A percentile compares a stretch with the other conserved stretches of the same genome.
Conservation (phyloP, 495 filamentous ascomycete species). For the Penicillium cosmopolitanum region DNA sequence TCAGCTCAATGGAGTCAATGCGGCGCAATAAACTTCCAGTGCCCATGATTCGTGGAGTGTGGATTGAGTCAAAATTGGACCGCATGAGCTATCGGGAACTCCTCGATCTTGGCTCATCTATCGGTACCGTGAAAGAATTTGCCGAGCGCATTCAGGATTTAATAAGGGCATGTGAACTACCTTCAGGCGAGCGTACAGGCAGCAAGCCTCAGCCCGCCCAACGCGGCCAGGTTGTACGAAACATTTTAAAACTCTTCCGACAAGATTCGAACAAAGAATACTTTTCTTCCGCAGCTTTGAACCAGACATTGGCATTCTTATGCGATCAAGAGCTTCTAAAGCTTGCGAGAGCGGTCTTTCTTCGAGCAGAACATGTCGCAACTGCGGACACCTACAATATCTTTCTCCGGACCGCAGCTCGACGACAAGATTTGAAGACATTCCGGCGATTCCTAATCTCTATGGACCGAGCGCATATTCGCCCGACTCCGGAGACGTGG, state of each 20-base stretch:
- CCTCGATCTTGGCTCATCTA: not conserved
- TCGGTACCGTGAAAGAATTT: constrained; percentile 36
- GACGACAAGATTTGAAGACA: constrained; percentile 34
- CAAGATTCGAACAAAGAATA: constrained; percentile 24
- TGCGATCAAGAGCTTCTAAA: constrained; percentile 34
- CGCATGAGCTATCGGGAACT: constrained; percentile 20
- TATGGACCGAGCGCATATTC: constrained; percentile 40
- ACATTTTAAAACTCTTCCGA: constrained; percentile 31
- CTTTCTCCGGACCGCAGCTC: constrained; percentile 40
- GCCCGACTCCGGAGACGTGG: constrained; percentile 51
- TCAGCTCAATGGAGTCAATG: constrained; percentile 30
- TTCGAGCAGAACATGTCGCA: constrained; percentile 36
- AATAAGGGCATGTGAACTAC: constrained; percentile 8
- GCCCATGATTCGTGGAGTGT: constrained; percentile 41
- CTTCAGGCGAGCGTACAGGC: constrained; percentile 2
- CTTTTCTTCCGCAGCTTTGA: constrained; percentile 46
- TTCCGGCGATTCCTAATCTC: constrained; percentile 36
- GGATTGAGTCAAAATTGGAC: constrained; percentile 21
- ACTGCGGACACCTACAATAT: constrained; percentile 51
- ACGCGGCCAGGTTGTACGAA: constrained; percentile 16
- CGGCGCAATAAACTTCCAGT: constrained; percentile 18
- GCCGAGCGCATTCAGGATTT: constrained; percentile 41
- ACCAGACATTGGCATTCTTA: constrained; percentile 43
- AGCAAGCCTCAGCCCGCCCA: not conserved
- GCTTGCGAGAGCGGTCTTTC: constrained; percentile 35